Evolutionary conservation across 225 moss, liverwort and hornwort species (phyloP), one percentile per base, ranked within the genome.

Genomic region (Marchantia polymorpha): DNA sequence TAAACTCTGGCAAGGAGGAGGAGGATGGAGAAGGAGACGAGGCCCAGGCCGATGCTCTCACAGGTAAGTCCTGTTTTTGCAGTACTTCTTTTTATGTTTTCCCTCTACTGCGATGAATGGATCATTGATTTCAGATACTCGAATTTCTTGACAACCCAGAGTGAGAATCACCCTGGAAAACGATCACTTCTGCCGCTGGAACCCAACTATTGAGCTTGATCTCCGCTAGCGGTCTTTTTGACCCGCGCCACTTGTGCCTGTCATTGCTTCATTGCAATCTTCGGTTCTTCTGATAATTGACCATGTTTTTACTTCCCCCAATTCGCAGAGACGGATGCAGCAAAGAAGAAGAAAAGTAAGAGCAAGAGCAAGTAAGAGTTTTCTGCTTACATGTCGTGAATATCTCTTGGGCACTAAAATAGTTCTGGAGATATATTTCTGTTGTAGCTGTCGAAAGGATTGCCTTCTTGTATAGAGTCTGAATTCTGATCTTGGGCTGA

Each of bases 321-420:
- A 47, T 4, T 29, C 10, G 74, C 51, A 74, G 16, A 64, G 50
- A 31, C 77, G 0, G 77, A 77, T 17, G 77, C 25, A 52, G 50
- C 66, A 2, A 77, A 77, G 50, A 77, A 77, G 74, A 94, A 91
- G 89, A 96, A 93, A 85, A 94, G 91, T 83, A 96, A 92, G 79
- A 86, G 86, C 76, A 96, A 93, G 76, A 91, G 91, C 93, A 96
- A 93, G 95, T 95, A 79, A 88, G 92, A 80, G 23, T 26, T 64
- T 19, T 39, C 52, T 12, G 4, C 25, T 58, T 61, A 1, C 2
- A 31, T n/a, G n/a, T 51, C 6, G 39, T 26, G 23, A 39, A 39
- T 46, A 22, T 16, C 47, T 50, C 22, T 60, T 48, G 2, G 27
- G 64, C 49, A 7, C 17, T 39, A 30, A 16, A 30, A 16, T 39